phyloP scores from a whole-genome alignment of 441 rosid genomes.

The Croton setiger region DNA sequence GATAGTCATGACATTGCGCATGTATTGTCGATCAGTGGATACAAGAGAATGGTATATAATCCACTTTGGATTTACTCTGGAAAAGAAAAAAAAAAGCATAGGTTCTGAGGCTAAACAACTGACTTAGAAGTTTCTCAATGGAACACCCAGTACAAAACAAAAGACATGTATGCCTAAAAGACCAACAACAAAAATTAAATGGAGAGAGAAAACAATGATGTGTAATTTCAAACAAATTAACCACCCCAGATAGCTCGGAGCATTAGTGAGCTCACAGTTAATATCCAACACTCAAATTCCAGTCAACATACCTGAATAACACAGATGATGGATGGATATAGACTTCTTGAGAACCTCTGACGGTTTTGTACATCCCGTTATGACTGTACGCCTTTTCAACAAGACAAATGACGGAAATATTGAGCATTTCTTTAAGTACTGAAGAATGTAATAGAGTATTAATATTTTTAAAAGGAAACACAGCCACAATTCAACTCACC shows the following conservation, averaged over 20 bases:
- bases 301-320: slow-evolving; percentile 65
- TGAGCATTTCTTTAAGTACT: background rate
- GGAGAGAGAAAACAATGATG: background rate
- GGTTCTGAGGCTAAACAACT: background rate
- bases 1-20: slow-evolving; percentile 73
- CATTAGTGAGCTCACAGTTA: background rate
- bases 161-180: background rate
- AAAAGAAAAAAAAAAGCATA: background rate
- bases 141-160: background rate
- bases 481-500: slow-evolving; percentile 36
- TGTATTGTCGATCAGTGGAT: slow-evolving; percentile 83
- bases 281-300: slow-evolving; percentile 1
- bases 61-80: slow-evolving; percentile 99
- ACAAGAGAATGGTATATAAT: slow-evolving; percentile 74
- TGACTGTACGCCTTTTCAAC: slow-evolving; percentile 60
- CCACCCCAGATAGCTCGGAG: background rate
- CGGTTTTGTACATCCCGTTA: slow-evolving; percentile 77
- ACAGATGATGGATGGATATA: slow-evolving; percentile 89
- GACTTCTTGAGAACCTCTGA: slow-evolving; percentile 92
- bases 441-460: background rate
- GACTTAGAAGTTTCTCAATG: background rate
- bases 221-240: background rate
- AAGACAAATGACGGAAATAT: slow-evolving; percentile 14
- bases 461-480: background rate
- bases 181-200: background rate